phyloP scores from a whole-genome alignment of 1,284 basidiomycete species.

The Fistulinella staudtii region DNA sequence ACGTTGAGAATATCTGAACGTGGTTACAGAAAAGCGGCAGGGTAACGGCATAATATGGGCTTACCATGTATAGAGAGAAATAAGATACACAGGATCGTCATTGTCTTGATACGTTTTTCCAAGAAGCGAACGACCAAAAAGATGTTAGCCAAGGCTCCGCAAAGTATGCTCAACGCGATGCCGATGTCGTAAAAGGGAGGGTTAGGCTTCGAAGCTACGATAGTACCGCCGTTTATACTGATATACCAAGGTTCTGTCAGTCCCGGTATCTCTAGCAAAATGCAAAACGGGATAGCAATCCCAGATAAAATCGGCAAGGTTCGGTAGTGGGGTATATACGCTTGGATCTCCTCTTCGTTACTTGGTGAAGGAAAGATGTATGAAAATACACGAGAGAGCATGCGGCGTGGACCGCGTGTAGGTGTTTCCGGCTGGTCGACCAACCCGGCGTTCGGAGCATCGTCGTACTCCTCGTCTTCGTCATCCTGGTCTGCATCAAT shows the following conservation, averaged over 20 bases:
- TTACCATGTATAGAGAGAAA: constrained; percentile 66
- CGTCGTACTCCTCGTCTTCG: constrained; percentile 6
- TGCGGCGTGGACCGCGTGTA: not conserved
- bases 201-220: constrained; percentile 52
- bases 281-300: constrained; percentile 69
- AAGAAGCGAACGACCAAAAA: constrained; percentile 70
- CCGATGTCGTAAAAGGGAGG: constrained; percentile 59
- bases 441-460: not conserved
- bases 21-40: not conserved
- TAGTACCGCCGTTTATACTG: constrained; percentile 43
- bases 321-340: constrained; percentile 45
- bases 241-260: constrained; percentile 70
- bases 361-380: constrained; percentile 20
- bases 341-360: constrained; percentile 24
- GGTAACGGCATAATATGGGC: constrained; percentile 17
- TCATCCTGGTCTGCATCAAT: constrained; percentile 8
- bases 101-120: constrained; percentile 57
- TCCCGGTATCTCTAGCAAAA: constrained; percentile 78
- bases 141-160: constrained; percentile 66
- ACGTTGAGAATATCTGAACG: constrained; percentile 67
- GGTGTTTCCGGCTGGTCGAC: not conserved
- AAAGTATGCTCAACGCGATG: constrained; percentile 63
- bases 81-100: constrained; percentile 61
- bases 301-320: constrained; percentile 66
- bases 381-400: constrained; percentile 7